Conservation (phyloP, 2,329 filamentous ascomycete species). For the Xylaria digitata region DNA sequence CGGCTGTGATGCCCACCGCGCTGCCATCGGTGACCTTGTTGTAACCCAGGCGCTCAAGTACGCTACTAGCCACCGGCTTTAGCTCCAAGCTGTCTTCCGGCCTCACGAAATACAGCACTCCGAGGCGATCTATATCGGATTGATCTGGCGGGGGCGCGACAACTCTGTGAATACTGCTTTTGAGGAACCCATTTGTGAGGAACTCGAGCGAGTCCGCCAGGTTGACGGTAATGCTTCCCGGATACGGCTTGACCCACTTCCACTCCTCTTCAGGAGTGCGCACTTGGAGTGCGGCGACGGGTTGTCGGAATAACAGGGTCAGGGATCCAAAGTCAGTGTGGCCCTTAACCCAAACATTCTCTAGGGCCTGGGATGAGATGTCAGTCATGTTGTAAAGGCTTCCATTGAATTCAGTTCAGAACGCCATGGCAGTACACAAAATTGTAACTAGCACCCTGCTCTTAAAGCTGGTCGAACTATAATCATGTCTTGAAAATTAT, state of each 20-base stretch:
- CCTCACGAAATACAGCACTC: slow-evolving; percentile 58
- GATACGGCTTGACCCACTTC: slow-evolving; percentile 62
- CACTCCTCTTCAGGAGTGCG: slow-evolving; percentile 56
- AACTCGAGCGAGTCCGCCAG: slow-evolving; percentile 62
- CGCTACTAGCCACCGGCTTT: slow-evolving; percentile 47
- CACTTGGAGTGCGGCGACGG: slow-evolving; percentile 67
- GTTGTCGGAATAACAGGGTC: slow-evolving; percentile 68
- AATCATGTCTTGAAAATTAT: not conserved
- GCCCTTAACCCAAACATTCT: slow-evolving; percentile 53
- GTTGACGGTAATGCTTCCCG: slow-evolving; percentile 65
- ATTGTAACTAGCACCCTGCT: not conserved
- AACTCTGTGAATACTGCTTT: slow-evolving; percentile 58
- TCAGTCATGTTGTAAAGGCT: not conserved
- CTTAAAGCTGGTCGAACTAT: not conserved
- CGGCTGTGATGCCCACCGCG: slow-evolving; percentile 50
- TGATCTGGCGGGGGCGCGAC: slow-evolving; percentile 58
- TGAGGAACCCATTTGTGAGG: slow-evolving; percentile 59
- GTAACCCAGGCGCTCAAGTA: slow-evolving; percentile 51
- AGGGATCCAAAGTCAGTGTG: slow-evolving; percentile 68
- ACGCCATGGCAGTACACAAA: too few relatives aligned
- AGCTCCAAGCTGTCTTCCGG: slow-evolving; percentile 52
- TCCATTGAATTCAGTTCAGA: not conserved
- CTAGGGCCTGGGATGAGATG: slow-evolving; percentile 39
- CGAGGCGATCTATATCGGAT: slow-evolving; percentile 58
- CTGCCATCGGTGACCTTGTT: slow-evolving; percentile 42